These are phyloP conservation scores for Phytopythium litorale DNA, from an alignment of 352 stramenopile species.

Conservation along the genomic window DNA sequence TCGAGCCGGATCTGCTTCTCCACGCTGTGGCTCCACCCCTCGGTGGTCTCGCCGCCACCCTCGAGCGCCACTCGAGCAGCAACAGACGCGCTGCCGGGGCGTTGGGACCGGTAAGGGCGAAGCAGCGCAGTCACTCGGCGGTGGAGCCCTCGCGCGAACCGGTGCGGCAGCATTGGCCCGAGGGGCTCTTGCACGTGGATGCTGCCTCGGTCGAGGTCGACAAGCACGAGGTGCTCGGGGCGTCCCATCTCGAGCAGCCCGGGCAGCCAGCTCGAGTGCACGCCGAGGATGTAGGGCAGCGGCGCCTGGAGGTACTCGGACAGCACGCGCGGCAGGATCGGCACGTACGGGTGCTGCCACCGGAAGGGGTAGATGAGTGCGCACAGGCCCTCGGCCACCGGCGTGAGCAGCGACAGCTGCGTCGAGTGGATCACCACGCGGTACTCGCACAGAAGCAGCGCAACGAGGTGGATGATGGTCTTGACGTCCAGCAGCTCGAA, in stretches of 20 bases:
- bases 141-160: slow-evolving; percentile 42
- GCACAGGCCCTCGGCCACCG: slow-evolving; percentile 69
- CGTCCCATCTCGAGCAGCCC: slow-evolving; percentile 60
- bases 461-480: slow-evolving; percentile 60
- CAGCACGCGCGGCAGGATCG: slow-evolving; percentile 72
- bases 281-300: slow-evolving; percentile 77
- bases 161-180: slow-evolving; percentile 51
- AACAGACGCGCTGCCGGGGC: slow-evolving; percentile 2
- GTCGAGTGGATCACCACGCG: slow-evolving; percentile 74
- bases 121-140: slow-evolving; percentile 53
- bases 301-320: slow-evolving; percentile 84
- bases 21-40: slow-evolving; percentile 13
- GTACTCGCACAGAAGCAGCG: slow-evolving; percentile 75
- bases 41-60: slow-evolving; percentile 1
- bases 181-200: slow-evolving; percentile 54
- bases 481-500: slow-evolving; percentile 78
- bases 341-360: slow-evolving; percentile 85
- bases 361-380: slow-evolving; percentile 82
- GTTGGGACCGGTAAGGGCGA: slow-evolving; percentile 25
- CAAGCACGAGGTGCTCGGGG: slow-evolving; percentile 79
- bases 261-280: slow-evolving; percentile 69
- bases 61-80: neutral
- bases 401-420: slow-evolving; percentile 70
- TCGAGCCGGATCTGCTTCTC: slow-evolving; percentile 69
- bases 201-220: slow-evolving; percentile 70